Conservation (phyloP, 768 basidiomycete genomes). For the Calocera cornea region DNA sequence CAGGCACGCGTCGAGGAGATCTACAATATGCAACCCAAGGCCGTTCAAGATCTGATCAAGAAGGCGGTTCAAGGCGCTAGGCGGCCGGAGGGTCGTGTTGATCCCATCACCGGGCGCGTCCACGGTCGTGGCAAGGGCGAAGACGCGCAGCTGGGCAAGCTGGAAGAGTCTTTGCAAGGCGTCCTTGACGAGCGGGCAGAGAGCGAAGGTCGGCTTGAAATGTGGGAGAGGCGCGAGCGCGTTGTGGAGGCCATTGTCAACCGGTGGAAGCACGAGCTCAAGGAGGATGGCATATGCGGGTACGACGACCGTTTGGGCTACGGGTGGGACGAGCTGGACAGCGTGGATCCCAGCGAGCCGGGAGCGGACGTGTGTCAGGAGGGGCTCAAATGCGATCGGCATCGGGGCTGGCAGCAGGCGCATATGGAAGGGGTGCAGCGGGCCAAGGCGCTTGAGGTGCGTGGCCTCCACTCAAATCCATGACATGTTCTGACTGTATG, state of each 20-base stretch:
- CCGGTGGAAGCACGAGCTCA: constrained; percentile 42
- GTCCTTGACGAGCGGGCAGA: constrained; percentile 49
- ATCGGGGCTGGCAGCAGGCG: constrained; percentile 78
- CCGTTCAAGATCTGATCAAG: not conserved
- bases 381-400: constrained; percentile 54
- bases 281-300: constrained; percentile 48
- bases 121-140: constrained; percentile 27
- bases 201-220: constrained; percentile 54
- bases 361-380: constrained; percentile 29
- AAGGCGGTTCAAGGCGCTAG: not conserved
- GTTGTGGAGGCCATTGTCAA: constrained; percentile 53
- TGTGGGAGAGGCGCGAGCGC: constrained; percentile 55
- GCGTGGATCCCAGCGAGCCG: constrained; percentile 20
- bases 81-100: constrained; percentile 10
- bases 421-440: constrained; percentile 57
- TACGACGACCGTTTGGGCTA: constrained; percentile 81
- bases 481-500: not conserved
- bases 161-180: constrained; percentile 21
- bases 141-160: constrained; percentile 33
- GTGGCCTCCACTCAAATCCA: not conserved
- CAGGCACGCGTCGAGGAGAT: constrained; percentile 33
- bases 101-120: not conserved
- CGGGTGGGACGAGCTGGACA: constrained; percentile 42
- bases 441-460: constrained; percentile 57
- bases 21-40: not conserved